phyloP scores from a whole-genome alignment of 305 asterid genomes.

The Plantago coronopus region DNA sequence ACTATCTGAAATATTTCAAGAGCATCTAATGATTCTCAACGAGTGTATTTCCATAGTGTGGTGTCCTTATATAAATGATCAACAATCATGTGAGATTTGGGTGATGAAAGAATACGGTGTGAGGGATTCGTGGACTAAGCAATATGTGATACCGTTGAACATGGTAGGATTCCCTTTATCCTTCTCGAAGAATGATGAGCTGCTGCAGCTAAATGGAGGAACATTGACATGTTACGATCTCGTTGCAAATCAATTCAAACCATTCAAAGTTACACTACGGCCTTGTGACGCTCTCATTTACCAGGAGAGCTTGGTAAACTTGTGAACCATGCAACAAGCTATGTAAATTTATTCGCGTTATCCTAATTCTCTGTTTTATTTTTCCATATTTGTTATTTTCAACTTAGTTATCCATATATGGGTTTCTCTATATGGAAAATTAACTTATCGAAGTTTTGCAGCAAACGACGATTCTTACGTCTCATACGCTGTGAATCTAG shows the following conservation, averaged over 20 bases:
- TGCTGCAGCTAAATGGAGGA: neutral
- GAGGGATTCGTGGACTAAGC: slow-evolving; percentile 16
- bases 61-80: neutral
- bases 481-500: too few species aligned
- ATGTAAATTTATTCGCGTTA: too few species aligned
- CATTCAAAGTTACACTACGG: neutral
- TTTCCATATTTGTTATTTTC: too few species aligned
- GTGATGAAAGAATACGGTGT: slow-evolving; percentile 20
- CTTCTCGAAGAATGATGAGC: neutral
- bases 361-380: too few species aligned
- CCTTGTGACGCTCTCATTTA: neutral
- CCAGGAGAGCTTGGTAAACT: neutral
- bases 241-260: neutral
- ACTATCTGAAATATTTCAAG: neutral
- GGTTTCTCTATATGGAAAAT: too few species aligned
- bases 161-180: neutral
- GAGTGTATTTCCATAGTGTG: slow-evolving; percentile 4
- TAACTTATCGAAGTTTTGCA: too few species aligned
- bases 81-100: slow-evolving; percentile 3
- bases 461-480: too few species aligned
- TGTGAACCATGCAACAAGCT: too few species aligned
- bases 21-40: neutral
- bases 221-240: neutral
- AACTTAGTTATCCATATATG: too few species aligned
- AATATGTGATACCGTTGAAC: neutral